Evolutionary conservation across 306 rosid genomes (phyloP).

Genomic region (Acacia acuminata): DNA sequence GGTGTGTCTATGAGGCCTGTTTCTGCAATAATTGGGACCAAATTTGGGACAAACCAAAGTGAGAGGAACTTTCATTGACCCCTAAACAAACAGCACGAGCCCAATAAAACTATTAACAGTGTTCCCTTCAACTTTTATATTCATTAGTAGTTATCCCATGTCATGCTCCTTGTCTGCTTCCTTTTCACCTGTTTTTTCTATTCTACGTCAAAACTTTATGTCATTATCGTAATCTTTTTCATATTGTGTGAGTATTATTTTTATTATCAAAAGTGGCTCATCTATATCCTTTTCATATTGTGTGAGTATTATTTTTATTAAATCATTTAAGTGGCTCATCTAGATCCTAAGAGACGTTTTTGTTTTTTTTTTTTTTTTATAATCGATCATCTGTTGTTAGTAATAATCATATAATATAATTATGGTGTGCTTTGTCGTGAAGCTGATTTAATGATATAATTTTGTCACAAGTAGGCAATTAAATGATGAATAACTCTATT

Average conservation of each 20-base stretch:
- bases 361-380: background rate
- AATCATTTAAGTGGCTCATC: background rate
- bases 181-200: background rate
- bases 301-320: background rate
- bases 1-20: background rate
- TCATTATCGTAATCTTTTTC: background rate
- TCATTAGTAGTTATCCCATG: constrained; percentile 29
- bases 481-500: background rate
- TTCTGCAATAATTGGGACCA: constrained; percentile 32
- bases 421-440: background rate
- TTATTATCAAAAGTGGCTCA: background rate
- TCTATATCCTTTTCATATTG: background rate
- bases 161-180: constrained; percentile 16
- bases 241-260: background rate
- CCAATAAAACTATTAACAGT: constrained; percentile 34
- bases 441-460: background rate
- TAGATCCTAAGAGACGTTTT: background rate
- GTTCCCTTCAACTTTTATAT: constrained; percentile 24
- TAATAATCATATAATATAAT: background rate
- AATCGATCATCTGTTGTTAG: background rate
- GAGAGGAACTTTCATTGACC: constrained; percentile 40
- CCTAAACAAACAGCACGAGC: constrained; percentile 44
- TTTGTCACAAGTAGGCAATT: background rate
- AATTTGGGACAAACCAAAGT: constrained; percentile 46
- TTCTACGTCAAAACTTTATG: background rate